Conservation (phyloP, 306 rosid genomes). For the Castanea mollissima region DNA sequence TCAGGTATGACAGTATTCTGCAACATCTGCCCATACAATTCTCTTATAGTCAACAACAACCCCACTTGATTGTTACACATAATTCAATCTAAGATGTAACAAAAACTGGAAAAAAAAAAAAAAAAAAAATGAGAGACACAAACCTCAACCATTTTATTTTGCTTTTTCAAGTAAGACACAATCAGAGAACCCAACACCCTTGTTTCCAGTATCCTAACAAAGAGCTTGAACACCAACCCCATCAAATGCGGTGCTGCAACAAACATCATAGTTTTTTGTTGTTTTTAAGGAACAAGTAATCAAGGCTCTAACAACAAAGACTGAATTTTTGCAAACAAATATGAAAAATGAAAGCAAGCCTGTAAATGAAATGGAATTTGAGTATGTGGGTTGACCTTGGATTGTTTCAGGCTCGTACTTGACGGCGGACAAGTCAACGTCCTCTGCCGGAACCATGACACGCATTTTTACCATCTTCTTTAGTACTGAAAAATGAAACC, state of each 20-base stretch:
- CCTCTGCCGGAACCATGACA: slow-evolving; percentile 58
- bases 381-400: slow-evolving; percentile 39
- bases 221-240: slow-evolving; percentile 60
- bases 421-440: slow-evolving; percentile 61
- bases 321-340: neutral
- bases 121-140: neutral
- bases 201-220: slow-evolving; percentile 58
- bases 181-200: slow-evolving; percentile 66
- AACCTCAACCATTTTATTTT: slow-evolving; percentile 69
- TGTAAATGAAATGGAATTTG: neutral
- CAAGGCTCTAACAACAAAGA: slow-evolving; percentile 2
- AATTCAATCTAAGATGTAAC: neutral
- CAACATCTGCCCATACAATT: slow-evolving; percentile 47
- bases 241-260: slow-evolving; percentile 88
- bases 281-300: neutral
- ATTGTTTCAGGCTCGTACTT: slow-evolving; percentile 49
- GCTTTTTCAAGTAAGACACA: slow-evolving; percentile 54
- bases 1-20: slow-evolving; percentile 75
- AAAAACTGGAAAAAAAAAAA: neutral
- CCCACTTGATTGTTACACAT: neutral
- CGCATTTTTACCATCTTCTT: slow-evolving; percentile 65
- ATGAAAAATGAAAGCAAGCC: neutral
- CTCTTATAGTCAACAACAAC: neutral
- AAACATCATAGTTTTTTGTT: neutral
- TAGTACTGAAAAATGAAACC: neutral